Evolutionary conservation across 1,139 yeast genomes (phyloP).

Genomic region (Dujonia santamariae): DNA sequence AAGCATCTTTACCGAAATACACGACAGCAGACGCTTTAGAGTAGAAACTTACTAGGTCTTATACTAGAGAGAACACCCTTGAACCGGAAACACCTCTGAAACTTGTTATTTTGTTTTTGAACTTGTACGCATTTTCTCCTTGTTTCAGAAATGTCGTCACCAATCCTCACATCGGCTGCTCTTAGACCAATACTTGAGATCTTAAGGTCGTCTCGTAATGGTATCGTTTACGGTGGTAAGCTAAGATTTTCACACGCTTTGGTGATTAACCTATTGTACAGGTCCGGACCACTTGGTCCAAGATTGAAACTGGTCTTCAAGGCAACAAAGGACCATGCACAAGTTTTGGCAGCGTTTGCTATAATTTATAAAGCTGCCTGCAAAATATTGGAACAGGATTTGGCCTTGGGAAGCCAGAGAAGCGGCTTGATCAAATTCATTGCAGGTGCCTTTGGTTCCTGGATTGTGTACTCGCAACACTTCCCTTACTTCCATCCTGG

Average conservation of each 20-base stretch:
- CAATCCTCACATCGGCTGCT: constrained; percentile 9
- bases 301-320: constrained; percentile 47
- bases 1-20: too few species aligned
- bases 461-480: constrained; percentile 63
- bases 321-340: constrained; percentile 67
- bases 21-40: too few species aligned
- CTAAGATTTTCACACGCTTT: constrained; percentile 72
- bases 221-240: constrained; percentile 70
- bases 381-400: constrained; percentile 30
- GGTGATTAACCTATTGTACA: constrained; percentile 58
- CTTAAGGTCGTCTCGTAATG: constrained; percentile 44
- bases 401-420: constrained; percentile 30
- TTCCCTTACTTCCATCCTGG: constrained; percentile 44
- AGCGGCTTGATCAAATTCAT: constrained; percentile 42
- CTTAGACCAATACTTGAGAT: constrained; percentile 38
- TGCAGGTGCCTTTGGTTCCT: constrained; percentile 66
- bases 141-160: constrained; percentile 5
- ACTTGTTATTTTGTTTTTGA: too few species aligned
- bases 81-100: too few species aligned
- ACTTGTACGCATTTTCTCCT: neutral
- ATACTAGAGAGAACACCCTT: too few species aligned
- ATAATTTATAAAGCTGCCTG: constrained; percentile 50
- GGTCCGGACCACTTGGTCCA: constrained; percentile 46
- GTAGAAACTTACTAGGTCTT: too few species aligned
- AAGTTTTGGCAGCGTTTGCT: constrained; percentile 65